phyloP scores from a whole-genome alignment of 139 green algal species.

The Zygnema cylindricum region DNA sequence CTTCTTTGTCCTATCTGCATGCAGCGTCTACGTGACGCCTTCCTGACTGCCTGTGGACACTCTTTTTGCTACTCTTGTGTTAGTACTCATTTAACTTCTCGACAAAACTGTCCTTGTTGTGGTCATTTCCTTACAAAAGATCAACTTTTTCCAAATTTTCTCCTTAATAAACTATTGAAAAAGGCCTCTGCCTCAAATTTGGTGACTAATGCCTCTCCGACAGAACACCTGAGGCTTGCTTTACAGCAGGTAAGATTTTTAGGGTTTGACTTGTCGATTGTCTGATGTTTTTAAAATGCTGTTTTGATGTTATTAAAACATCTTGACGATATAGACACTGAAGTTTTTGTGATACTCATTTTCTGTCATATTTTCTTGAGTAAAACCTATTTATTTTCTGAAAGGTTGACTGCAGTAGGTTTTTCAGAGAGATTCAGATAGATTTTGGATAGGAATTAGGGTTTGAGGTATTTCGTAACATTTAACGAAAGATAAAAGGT shows the following conservation, averaged over 20 bases:
- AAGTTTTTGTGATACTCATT: no score
- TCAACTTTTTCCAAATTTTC: conserved; percentile 59
- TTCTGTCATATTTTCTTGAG: no score
- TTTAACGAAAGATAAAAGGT: no score
- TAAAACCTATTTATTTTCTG: no score
- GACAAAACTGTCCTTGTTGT: conserved; percentile 59
- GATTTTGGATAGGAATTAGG: no score
- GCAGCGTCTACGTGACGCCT: conserved; percentile 58
- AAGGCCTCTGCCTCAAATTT: conserved; percentile 41
- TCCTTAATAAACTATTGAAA: conserved; percentile 58
- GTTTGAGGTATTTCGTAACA: no score
- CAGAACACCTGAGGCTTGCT: conserved; percentile 51
- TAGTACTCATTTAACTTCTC: conserved; percentile 54
- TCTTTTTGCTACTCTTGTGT: conserved; percentile 66
- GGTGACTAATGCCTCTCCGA: conserved; percentile 55
- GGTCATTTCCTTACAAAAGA: conserved; percentile 53
- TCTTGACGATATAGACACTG: no score
- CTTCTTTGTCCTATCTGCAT: conserved; percentile 61
- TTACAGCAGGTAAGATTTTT: conserved; percentile 45
- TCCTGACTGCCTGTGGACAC: conserved; percentile 61
- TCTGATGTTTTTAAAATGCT: no score
- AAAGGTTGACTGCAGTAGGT: no score
- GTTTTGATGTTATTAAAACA: no score
- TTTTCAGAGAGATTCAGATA: no score
- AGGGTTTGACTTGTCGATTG: no score